Base-by-base conservation (phyloP, 108 stramenopile species). In the Stephanodiscus triporus region DNA sequence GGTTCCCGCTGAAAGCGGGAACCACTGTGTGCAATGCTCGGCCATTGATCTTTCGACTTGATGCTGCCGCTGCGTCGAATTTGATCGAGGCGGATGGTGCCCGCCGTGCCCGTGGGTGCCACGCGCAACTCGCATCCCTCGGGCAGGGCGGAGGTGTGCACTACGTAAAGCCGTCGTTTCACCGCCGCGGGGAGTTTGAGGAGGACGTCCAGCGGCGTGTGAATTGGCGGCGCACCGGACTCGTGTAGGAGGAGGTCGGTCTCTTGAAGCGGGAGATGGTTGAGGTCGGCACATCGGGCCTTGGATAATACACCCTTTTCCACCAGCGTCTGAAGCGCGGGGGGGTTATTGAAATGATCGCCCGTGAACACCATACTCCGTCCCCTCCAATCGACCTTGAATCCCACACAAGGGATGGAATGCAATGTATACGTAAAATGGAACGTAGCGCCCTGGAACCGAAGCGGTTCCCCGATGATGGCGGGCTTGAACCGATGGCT, bases 361-460 rank as follows among this genome's bases (percentile, higher is more conserved):
- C 94, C 95, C 32, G 93, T 93, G 68, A 96, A 97, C 5, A 93
- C 92, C 75, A 97, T 96, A 26, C 88, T 89, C 32, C 92, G 83
- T 34, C 92, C 93, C 42, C 93, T 80, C 90, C 93, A 94, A 68
- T 93, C 93, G 6, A 93, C 96, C 50, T 90, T 86, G 69, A 97
- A 95, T 13, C 92, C 94, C 51, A 97, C 80, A 70, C 97, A 97
- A 9, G 97, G 97, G 63, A 97, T 95, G 49, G 89, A 85, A 67
- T 97, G 97, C 2, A 97, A 84, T 6, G 94, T 90, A 71, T 97
- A 96, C 14, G 87, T 93, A 76, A 97, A 97, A 59, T 91, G 84
- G 70, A 97, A 93, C 2, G 85, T 92, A 14, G 91, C 93, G 2
- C 96, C 96, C 70, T 91, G 91, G 69, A 94, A 92, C 30, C 89